Base-by-base conservation (phyloP, 148 eudicot species). In the Simmondsia chinensis region DNA sequence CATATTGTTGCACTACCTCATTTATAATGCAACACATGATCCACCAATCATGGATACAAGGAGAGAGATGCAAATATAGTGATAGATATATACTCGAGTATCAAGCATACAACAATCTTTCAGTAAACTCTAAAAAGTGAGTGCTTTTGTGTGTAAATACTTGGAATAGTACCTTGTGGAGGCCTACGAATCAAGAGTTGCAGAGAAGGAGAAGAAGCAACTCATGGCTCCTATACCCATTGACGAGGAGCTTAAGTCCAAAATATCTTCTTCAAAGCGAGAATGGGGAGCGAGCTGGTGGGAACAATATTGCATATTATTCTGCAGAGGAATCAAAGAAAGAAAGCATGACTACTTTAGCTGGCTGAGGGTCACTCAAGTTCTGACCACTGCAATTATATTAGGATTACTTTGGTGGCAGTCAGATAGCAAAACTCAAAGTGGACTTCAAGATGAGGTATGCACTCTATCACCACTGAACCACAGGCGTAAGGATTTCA, bases 241-340 rank as follows among this genome's bases (percentile, higher is more conserved):
- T 11, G 77, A 76, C 12, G 86, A 82, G 35, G 94, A 77, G 44
- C 43, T 72, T 20, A 79, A 79, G 65, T 41, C 57, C 12, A 64
- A 72, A 20, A 24, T 54, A 49, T 51, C 56, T 13, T 50, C 70
- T 1, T 45, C 38, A 23, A 82, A 75, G 43, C 56, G 86, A 56
- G 76, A 82, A 66, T 91, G 99, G 99, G 99, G 99, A 53, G 88
- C 94, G 50, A 85, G 83, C 71, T 91, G 99, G 99, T 79, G 80
- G 52, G 69, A 85, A 35, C 99, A 85, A 36, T 85, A 69, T 42
- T 54, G 68, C 27, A 91, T 91, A n/a, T 49, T 91, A 43, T 79
- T 79, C 48, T 23, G 58, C 46, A 72, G 99, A 74, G 99, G 99
- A 26, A 61, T 91, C 33, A 91, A 82, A 77, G 99, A 91, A 66